Evolutionary conservation across 495 filamentous ascomycete genomes (phyloP).

Genomic region (Penicillium malachiteum): DNA sequence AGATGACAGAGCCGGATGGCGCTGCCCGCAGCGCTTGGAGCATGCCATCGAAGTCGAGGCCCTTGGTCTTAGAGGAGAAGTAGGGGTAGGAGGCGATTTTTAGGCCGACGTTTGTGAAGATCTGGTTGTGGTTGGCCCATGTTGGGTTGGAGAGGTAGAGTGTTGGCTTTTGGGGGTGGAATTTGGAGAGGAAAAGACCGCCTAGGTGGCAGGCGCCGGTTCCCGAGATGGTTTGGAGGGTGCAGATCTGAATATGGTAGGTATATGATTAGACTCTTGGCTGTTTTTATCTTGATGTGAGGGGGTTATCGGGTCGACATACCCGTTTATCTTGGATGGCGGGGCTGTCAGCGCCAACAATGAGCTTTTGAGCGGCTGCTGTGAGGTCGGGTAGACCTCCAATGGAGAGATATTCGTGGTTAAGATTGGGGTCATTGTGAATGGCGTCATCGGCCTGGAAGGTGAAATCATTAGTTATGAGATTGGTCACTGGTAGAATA

Average conservation of each 20-base stretch:
- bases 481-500: not conserved
- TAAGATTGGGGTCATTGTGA: constrained; percentile 80
- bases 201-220: constrained; percentile 60
- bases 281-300: not conserved
- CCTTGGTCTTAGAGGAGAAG: constrained; percentile 81
- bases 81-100: constrained; percentile 85
- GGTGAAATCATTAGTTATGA: not conserved
- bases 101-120: constrained; percentile 89
- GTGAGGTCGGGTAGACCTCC: constrained; percentile 83
- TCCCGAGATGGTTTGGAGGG: constrained; percentile 59
- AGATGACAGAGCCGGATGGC: constrained; percentile 75
- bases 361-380: constrained; percentile 81
- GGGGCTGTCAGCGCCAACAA: constrained; percentile 76
- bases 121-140: constrained; percentile 98
- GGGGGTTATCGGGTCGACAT: constrained; percentile 22
- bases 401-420: constrained; percentile 99
- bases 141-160: constrained; percentile 93
- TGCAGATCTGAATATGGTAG: constrained; percentile 38
- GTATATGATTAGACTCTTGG: not conserved
- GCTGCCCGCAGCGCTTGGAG: constrained; percentile 63
- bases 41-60: constrained; percentile 91
- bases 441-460: constrained; percentile 83
- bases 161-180: constrained; percentile 57
- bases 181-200: constrained; percentile 55
- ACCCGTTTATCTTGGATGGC: constrained; percentile 83